Conservation (phyloP, 2,329 filamentous ascomycete species). For the Penicillium sp. region DNA sequence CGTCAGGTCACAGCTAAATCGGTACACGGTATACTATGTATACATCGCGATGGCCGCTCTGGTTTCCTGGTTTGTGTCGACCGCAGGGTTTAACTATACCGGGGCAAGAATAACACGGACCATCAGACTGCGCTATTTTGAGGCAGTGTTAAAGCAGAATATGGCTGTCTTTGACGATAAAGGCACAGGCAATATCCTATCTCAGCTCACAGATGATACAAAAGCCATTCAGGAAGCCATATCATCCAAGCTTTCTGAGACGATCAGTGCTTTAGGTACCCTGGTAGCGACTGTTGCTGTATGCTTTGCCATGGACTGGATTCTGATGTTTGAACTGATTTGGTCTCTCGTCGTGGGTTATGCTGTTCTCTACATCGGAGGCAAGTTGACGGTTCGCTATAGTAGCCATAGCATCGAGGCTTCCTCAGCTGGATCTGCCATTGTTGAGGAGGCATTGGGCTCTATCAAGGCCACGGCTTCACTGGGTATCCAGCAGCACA, state of each 20-base stretch:
- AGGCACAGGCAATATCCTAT: slow-evolving; percentile 12
- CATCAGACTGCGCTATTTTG: slow-evolving; percentile 54
- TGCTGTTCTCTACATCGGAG: slow-evolving; percentile 1
- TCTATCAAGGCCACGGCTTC: slow-evolving; percentile 89
- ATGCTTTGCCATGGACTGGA: slow-evolving; percentile 45
- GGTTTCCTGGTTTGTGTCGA: slow-evolving; percentile 55
- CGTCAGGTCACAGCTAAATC: background rate
- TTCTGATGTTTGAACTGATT: slow-evolving; percentile 28
- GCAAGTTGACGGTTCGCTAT: slow-evolving; percentile 3
- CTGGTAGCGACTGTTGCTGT: slow-evolving; percentile 47
- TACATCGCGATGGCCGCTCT: slow-evolving; percentile 58
- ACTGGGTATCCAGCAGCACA: slow-evolving; percentile 85
- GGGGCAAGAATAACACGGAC: slow-evolving; percentile 56
- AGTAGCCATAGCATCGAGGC: slow-evolving; percentile 59
- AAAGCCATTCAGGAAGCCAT: slow-evolving; percentile 41
- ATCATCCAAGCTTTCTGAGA: slow-evolving; percentile 17
- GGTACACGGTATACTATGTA: slow-evolving; percentile 34
- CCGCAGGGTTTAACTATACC: slow-evolving; percentile 55
- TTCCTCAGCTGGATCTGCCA: slow-evolving; percentile 77
- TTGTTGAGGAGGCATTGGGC: slow-evolving; percentile 91
- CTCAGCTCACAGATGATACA: slow-evolving; percentile 48
- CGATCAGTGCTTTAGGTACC: slow-evolving; percentile 15
- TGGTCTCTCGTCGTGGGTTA: slow-evolving; percentile 1
- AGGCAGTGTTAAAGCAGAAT: slow-evolving; percentile 53
- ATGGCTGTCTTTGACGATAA: slow-evolving; percentile 42